Conservation (phyloP, 257 asterid species). For the Haberlea rhodopensis region DNA sequence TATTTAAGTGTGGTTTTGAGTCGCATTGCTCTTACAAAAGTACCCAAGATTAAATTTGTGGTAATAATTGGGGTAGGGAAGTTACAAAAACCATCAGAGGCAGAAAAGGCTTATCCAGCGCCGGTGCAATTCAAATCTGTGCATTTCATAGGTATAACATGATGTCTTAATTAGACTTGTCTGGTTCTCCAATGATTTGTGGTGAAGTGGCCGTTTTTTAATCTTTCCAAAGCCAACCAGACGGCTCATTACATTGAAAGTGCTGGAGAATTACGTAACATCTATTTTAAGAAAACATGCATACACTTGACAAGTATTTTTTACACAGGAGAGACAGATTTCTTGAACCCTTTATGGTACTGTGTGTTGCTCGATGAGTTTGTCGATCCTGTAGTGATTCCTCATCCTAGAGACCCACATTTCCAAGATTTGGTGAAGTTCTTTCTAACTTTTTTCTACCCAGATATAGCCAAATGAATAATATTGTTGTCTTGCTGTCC, state of each 20-base stretch:
- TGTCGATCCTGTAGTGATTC: conserved; percentile 63
- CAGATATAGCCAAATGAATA: conserved; percentile 15
- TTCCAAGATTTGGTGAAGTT: neutral
- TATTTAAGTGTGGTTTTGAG: too few relatives aligned
- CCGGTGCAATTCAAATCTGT: too few relatives aligned
- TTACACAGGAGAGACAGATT: conserved; percentile 68
- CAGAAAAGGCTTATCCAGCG: too few relatives aligned
- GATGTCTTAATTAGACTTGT: too few relatives aligned
- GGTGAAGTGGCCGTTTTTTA: neutral
- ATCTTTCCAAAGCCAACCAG: neutral
- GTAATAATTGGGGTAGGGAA: too few relatives aligned
- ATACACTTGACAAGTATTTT: neutral
- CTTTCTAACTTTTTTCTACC: conserved; percentile 28
- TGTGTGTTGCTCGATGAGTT: conserved; percentile 56
- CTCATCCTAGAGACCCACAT: conserved; percentile 45
- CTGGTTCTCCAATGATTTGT: conserved; percentile 7
- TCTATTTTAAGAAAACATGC: conserved; percentile 2
- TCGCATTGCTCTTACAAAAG: too few relatives aligned
- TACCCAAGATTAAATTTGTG: too few relatives aligned
- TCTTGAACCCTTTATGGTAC: conserved; percentile 56
- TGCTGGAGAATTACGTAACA: neutral
- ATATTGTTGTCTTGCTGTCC: conserved; percentile 8
- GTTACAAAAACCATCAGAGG: too few relatives aligned
- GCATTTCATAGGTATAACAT: too few relatives aligned
- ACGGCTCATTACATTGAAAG: neutral